Evolutionary conservation across 768 basidiomycete genomes (phyloP), one percentile per base, ranked within the genome.

Genomic region (Galerina sulciceps): DNA sequence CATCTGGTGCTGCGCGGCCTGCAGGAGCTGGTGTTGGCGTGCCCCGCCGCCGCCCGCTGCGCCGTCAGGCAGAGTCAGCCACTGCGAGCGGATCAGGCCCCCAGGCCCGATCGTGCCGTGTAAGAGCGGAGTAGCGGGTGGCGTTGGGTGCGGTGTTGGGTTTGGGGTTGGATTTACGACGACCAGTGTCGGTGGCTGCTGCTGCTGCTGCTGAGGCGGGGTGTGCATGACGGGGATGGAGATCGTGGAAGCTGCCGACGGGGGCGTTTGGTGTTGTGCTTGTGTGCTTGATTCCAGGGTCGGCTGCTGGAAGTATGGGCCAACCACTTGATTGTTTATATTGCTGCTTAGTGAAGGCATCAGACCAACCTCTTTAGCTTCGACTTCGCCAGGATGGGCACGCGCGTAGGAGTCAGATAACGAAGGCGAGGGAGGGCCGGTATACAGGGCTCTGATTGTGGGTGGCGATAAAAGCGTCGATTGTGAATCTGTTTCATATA

Each of bases 91-190:
- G 42, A 54, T 34, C 18, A 45, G 31, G 6, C 59, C 57, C 17
- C 49, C 57, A 45, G 49, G 58, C 47, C 50, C 58, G 49, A 55
- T 50, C 17, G 55, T 43, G 46, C 64, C 55, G 36, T 55, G 42
- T n/a, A 81, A 64, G 50, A 79, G 68, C 9, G 89, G 90, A 1
- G 89, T 90, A 1, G 85, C 81, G 2, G 91, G 91, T 6, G 91
- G 90, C 1, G 91, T 93, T 1, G 90, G 90, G 69, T 90, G 88
- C 0, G 88, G 88, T 0, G 87, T 88, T 1, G 87, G 89, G 62
- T 87, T 88, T 2, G 90, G 90, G 0, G 90, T 91, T 15, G 90
- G 89, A 63, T 88, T 86, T 9, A 91, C 85, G 18, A 93, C 80
- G 14, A 91, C 81, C 6, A 93, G 79, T 23, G 87, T 87, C 34